Base-by-base conservation (phyloP, 768 basidiomycete species). In the Boletus edulis region DNA sequence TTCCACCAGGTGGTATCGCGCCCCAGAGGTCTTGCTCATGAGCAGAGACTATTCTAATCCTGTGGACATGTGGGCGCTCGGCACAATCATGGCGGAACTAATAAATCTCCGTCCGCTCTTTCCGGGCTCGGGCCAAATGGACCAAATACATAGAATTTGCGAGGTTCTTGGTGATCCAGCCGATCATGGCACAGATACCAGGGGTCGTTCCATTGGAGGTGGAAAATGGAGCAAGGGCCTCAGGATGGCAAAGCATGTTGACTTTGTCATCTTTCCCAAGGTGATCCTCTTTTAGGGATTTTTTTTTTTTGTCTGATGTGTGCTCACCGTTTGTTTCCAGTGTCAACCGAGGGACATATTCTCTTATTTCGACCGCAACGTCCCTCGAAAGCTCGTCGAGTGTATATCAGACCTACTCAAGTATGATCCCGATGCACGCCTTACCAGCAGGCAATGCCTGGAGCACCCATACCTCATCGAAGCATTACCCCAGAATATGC, bases 1-100 rank as follows among this genome's bases (percentile, higher is more conserved):
- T 38, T 91, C 94, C 20, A 99, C 97, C n/a, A 81, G 97, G 39
- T 99, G 97, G 97, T 99, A 99, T 73, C 91, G 97, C 54, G 97
- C 97, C 0, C 97, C 97, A 15, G 97, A 99, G 71, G 94, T 99
- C 17, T 78, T 99, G 31, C 80, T 99, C 39, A 80, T 92, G 56
- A 93, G 91, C 64, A 82, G 86, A 53, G 90, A 98, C 70, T 99
- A 99, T 67, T 95, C 93, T 11, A 91, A 90, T 65, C 94, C 97
- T 5, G 96, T 99, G 24, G 97, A 99, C 66, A 94, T 98, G 91
- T 99, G 97, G 97, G 97, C 97, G 4, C 76, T 99, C 51, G 97
- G 97, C 15, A 96, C 97, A 8, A 99, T 99, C 72, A 89, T 99
- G 84, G 93, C 95, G 9, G 97, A 99, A 72, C 78, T 98, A 52